Percentiles rank a stretch among this genome's conserved stretches.
These are phyloP conservation scores for Eragrostis curvula DNA, from an alignment of 176 grass and related monocot species.

Conservation along the genomic window DNA sequence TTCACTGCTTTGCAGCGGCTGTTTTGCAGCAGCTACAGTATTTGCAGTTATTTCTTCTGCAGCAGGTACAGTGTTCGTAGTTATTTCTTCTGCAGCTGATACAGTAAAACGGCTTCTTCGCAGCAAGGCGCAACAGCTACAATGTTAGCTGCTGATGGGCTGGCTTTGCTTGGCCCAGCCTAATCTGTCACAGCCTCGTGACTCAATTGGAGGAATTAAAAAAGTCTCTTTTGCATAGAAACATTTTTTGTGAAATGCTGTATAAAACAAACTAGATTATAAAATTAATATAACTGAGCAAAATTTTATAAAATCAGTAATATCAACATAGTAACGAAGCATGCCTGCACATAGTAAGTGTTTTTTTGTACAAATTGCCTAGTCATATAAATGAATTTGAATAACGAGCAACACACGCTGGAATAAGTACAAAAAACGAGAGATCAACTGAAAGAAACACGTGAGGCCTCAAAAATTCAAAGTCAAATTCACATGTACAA, in stretches of 20 bases:
- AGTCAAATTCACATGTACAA: not conserved
- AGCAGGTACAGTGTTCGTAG: too few species aligned
- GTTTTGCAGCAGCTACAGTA: too few species aligned
- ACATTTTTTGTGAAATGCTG: not conserved
- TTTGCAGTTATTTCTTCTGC: too few species aligned
- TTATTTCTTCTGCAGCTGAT: too few species aligned
- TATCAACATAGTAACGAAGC: not conserved
- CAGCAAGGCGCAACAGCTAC: too few species aligned
- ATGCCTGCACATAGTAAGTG: not conserved
- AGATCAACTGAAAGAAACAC: not conserved
- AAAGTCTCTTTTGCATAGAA: not conserved
- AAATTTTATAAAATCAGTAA: not conserved
- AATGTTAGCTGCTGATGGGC: not conserved
- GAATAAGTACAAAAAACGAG: not conserved
- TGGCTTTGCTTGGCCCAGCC: not conserved
- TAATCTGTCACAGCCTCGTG: not conserved
- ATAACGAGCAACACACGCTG: not conserved
- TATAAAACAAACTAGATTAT: not conserved
- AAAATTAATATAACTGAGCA: not conserved
- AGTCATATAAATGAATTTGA: not conserved
- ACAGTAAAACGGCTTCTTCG: too few species aligned
- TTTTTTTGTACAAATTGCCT: not conserved
- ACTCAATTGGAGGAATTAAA: not conserved
- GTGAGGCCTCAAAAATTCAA: constrained; percentile 14
- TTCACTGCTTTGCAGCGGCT: too few species aligned